phyloP scores from a whole-genome alignment of 192 early-diverging fungal genomes.

The Umbelopsis ramanniana region DNA sequence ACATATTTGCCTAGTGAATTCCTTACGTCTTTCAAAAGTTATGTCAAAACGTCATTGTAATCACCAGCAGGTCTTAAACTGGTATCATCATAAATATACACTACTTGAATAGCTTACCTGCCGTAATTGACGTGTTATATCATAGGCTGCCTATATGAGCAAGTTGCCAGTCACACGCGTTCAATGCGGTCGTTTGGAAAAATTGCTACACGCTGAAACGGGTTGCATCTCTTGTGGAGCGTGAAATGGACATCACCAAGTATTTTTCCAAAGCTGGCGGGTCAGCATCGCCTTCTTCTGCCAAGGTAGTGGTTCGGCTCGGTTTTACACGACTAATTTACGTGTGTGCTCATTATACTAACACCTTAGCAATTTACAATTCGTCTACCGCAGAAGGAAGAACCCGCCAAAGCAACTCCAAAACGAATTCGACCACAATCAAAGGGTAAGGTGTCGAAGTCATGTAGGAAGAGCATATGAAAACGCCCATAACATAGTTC shows the following conservation, averaged over 20 bases:
- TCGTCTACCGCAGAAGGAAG: neutral
- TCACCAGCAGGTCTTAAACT: slow-evolving; percentile 6
- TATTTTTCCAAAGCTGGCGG: slow-evolving; percentile 18
- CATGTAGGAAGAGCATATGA: neutral
- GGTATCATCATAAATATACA: neutral
- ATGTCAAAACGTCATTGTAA: too few relatives aligned
- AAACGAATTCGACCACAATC: neutral
- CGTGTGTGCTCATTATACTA: neutral
- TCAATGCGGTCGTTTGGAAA: neutral
- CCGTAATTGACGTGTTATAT: too few relatives aligned
- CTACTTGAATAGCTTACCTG: neutral
- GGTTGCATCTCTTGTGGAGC: neutral
- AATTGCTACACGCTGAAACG: neutral
- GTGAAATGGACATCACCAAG: slow-evolving; percentile 14
- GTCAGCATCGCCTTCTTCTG: neutral
- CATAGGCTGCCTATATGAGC: too few relatives aligned
- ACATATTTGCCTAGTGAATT: neutral
- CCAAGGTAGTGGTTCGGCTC: neutral
- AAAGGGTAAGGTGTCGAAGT: neutral
- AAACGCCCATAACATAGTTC: neutral
- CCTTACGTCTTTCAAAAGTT: too few relatives aligned
- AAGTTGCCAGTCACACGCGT: slow-evolving; percentile 12
- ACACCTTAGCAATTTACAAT: neutral
- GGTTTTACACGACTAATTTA: neutral
- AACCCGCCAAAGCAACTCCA: neutral